Conservation (phyloP, 2,329 filamentous ascomycete species). For the Rugonectria rugulosa region DNA sequence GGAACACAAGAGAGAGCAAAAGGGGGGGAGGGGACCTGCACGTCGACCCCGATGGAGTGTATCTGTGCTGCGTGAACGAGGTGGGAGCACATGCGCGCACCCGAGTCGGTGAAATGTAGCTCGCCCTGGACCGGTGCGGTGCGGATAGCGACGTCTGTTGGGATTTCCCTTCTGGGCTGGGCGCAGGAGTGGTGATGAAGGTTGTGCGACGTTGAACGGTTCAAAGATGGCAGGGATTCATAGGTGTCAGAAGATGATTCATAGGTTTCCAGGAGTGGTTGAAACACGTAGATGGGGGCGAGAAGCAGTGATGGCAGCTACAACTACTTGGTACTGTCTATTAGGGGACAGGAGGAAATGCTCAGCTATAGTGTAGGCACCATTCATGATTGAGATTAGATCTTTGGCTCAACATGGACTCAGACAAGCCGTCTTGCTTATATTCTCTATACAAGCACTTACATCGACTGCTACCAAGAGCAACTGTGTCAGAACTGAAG, state of each 20-base stretch:
- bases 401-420: no score
- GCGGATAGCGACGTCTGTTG: neutral
- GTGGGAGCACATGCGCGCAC: constrained; percentile 10
- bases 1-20: neutral
- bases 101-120: constrained; percentile 15
- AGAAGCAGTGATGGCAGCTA: no score
- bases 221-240: neutral
- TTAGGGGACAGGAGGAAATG: no score
- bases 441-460: no score
- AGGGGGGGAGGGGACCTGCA: neutral
- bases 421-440: no score
- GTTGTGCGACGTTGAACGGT: neutral
- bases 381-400: no score
- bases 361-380: no score
- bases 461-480: no score
- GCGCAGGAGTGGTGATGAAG: neutral
- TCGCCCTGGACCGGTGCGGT: neutral
- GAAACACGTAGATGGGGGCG: neutral
- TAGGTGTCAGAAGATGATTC: neutral
- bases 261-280: neutral
- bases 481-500: no score
- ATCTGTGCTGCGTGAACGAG: neutral
- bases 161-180: constrained; percentile 13
- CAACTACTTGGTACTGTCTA: no score
- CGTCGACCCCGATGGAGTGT: constrained; percentile 7